Conservation (phyloP, 1,284 basidiomycete species). For the Hypsizygus ulmarius region DNA sequence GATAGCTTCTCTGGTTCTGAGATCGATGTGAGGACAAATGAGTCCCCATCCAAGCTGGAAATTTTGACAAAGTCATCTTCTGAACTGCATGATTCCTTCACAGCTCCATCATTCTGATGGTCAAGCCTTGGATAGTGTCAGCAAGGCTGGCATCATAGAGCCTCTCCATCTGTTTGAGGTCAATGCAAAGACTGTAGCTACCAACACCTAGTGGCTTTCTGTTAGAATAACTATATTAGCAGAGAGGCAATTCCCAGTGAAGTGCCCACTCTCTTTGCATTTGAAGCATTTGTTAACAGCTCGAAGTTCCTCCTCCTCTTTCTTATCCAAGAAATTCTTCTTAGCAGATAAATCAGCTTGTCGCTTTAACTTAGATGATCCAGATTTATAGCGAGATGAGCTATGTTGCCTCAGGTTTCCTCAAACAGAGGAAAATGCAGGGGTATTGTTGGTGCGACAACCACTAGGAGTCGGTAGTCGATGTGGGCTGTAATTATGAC, state of each 20-base stretch:
- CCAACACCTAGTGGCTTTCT: slow-evolving; percentile 1
- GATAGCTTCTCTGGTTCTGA: background rate
- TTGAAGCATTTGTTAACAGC: slow-evolving; percentile 20
- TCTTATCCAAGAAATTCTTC: background rate
- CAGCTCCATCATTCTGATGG: background rate
- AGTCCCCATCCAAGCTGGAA: background rate
- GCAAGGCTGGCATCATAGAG: background rate
- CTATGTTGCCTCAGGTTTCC: background rate
- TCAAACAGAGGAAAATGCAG: background rate
- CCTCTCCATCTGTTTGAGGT: slow-evolving; percentile 1
- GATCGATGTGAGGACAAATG: background rate
- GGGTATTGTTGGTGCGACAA: background rate
- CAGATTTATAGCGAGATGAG: background rate
- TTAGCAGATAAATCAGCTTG: background rate
- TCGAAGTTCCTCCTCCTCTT: slow-evolving; percentile 15
- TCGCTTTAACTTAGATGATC: background rate
- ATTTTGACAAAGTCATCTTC: background rate
- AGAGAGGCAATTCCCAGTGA: slow-evolving; percentile 15
- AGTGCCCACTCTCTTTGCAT: slow-evolving; percentile 21
- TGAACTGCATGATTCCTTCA: background rate
- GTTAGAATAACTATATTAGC: background rate
- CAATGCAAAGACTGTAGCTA: background rate
- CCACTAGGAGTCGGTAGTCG: background rate
- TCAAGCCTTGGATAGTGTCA: slow-evolving; percentile 1
- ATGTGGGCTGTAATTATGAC: background rate